A percentile compares a stretch with the other conserved stretches of the same genome.
Conservation (phyloP, 495 filamentous ascomycete genomes). For the Elaphomyces granulatus region DNA sequence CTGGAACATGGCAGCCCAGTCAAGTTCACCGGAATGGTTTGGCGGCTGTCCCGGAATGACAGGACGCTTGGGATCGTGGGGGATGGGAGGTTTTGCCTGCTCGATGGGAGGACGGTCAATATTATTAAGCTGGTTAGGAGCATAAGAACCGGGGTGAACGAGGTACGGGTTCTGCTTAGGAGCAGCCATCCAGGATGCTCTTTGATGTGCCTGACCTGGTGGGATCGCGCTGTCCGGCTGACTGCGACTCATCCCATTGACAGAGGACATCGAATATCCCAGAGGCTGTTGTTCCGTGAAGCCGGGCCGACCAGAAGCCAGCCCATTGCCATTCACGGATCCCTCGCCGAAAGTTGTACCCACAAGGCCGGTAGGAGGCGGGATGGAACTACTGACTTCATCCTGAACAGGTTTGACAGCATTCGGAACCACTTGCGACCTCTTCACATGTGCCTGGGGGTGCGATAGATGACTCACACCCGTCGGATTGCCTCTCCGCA, state of each 20-base stretch:
- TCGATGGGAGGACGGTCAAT: slow-evolving; percentile 34
- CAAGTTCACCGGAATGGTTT: slow-evolving; percentile 33
- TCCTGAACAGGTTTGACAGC: slow-evolving; percentile 37
- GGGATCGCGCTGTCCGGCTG: slow-evolving; percentile 26
- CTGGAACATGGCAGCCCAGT: slow-evolving; percentile 65
- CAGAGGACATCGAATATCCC: slow-evolving; percentile 32
- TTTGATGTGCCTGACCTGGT: slow-evolving; percentile 24
- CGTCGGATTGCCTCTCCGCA: slow-evolving; percentile 85
- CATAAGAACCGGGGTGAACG: slow-evolving; percentile 29
- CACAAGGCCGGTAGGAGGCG: slow-evolving; percentile 30
- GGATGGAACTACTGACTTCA: slow-evolving; percentile 34
- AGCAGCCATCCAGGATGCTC: slow-evolving; percentile 33
- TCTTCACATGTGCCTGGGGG: slow-evolving; percentile 76
- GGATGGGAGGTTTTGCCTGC: slow-evolving; percentile 35
- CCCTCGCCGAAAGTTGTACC: slow-evolving; percentile 32
- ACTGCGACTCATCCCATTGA: slow-evolving; percentile 34
- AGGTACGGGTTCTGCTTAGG: slow-evolving; percentile 37
- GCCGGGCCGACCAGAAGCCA: slow-evolving; percentile 25
- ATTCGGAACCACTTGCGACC: slow-evolving; percentile 46
- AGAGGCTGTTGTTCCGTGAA: slow-evolving; percentile 33
- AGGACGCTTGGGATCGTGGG: slow-evolving; percentile 30
- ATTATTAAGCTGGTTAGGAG: slow-evolving; percentile 31
- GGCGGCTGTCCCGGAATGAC: slow-evolving; percentile 30
- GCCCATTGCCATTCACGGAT: slow-evolving; percentile 32
- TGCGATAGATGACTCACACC: slow-evolving; percentile 85